Evolutionary conservation across 1,284 basidiomycete genomes (phyloP).

Genomic region (Caloboletus inedulis): DNA sequence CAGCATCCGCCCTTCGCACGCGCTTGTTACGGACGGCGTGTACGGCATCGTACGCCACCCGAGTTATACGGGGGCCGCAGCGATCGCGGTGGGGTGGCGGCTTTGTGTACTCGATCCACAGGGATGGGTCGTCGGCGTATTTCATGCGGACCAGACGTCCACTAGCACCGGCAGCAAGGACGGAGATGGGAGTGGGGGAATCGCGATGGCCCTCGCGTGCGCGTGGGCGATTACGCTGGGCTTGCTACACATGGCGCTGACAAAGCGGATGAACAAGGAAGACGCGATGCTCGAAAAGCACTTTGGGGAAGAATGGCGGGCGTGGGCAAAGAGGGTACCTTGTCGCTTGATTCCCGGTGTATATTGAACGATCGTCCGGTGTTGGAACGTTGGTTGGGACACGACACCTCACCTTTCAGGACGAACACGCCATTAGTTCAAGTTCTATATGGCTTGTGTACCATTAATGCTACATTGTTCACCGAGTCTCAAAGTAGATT

Average conservation of each 20-base stretch:
- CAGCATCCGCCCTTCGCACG: constrained; percentile 25
- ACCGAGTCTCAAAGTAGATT: constrained; percentile 5
- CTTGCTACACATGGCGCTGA: no score
- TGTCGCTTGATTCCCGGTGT: constrained; percentile 40
- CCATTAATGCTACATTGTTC: constrained; percentile 25
- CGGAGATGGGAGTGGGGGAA: background rate
- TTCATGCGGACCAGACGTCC: no score
- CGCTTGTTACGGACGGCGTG: constrained; percentile 26
- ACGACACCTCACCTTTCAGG: background rate
- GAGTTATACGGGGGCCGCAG: constrained; percentile 18
- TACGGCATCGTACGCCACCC: constrained; percentile 32
- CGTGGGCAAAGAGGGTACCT: constrained; percentile 38
- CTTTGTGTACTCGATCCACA: constrained; percentile 18
- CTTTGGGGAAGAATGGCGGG: constrained; percentile 41
- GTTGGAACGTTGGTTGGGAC: no score
- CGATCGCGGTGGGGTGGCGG: background rate
- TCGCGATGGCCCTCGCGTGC: background rate
- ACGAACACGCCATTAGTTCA: background rate
- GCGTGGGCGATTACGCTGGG: background rate
- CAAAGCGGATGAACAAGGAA: constrained; percentile 29
- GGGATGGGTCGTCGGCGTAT: background rate
- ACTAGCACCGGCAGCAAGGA: no score
- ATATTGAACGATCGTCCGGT: no score
- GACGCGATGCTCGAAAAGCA: constrained; percentile 37
- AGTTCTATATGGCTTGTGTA: background rate